Percentiles rank a stretch among this genome's conserved stretches.
Conservation (phyloP, 257 asterid genomes). For the Linaria vulgaris region DNA sequence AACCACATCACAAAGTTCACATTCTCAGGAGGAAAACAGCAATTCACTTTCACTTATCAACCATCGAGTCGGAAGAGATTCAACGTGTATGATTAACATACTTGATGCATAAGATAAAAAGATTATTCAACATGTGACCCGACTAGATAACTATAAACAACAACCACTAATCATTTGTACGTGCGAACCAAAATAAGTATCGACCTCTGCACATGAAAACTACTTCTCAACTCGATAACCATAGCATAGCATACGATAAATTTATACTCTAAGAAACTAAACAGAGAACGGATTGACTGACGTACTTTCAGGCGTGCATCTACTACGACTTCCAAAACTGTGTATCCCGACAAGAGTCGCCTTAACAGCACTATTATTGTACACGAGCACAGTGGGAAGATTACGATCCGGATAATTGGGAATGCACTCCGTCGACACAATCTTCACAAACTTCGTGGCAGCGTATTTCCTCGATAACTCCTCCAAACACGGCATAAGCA, state of each 20-base stretch:
- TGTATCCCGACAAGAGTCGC: conserved; percentile 75
- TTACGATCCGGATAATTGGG: conserved; percentile 92
- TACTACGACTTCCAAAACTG: conserved; percentile 86
- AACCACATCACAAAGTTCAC: not conserved
- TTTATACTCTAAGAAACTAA: not conserved
- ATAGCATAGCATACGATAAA: not conserved
- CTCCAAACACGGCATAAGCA: conserved; percentile 82
- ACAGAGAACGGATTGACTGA: not conserved
- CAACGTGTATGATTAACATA: not conserved
- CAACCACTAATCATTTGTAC: not conserved
- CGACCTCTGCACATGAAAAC: too few species aligned
- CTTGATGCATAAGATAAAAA: not conserved
- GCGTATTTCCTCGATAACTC: conserved; percentile 76
- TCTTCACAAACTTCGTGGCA: conserved; percentile 89
- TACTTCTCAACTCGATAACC: too few species aligned
- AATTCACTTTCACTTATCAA: not conserved
- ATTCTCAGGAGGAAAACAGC: too few species aligned
- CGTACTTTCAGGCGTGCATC: conserved; percentile 94
- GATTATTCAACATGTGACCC: not conserved
- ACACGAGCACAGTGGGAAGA: conserved; percentile 87
- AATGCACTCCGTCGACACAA: conserved; percentile 91
- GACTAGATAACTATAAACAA: conserved; percentile 1
- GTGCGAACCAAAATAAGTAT: too few species aligned
- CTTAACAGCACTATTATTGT: conserved; percentile 80
- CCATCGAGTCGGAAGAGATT: too few species aligned